phyloP scores from a whole-genome alignment of 2,329 filamentous ascomycete genomes.

The Ophiostoma quercus region DNA sequence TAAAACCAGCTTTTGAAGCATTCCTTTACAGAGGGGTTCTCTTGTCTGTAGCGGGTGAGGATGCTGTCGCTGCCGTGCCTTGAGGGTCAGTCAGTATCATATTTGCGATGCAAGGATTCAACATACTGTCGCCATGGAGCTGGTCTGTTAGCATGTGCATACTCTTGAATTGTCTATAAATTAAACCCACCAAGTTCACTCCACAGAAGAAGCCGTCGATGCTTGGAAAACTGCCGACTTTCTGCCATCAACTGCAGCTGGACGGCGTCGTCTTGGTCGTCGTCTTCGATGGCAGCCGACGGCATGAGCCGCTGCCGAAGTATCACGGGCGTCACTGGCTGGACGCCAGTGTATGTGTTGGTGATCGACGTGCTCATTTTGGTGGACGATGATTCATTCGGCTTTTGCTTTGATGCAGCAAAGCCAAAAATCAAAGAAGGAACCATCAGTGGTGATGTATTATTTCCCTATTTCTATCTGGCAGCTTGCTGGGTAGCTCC shows the following conservation, averaged over 20 bases:
- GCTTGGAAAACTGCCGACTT: neutral
- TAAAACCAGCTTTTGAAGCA: neutral
- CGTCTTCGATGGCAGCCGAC: neutral
- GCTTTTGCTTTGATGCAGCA: too few species aligned
- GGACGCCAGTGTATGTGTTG: neutral
- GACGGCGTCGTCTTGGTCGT: neutral
- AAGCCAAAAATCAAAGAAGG: too few species aligned
- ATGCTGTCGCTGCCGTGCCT: conserved; percentile 11
- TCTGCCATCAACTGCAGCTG: neutral
- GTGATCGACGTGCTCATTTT: neutral
- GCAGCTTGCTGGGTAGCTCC: neutral
- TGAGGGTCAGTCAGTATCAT: neutral
- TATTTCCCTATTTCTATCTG: neutral
- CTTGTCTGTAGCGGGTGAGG: conserved; percentile 8
- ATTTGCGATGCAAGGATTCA: neutral
- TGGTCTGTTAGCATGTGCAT: neutral
- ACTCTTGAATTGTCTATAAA: neutral
- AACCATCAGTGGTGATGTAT: too few species aligned
- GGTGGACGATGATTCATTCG: neutral
- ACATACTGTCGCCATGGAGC: conserved; percentile 2
- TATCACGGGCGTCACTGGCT: neutral
- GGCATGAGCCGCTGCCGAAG: neutral
- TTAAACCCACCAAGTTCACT: neutral
- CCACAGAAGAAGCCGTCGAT: neutral
- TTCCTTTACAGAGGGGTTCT: neutral